phyloP scores from a whole-genome alignment of 352 stramenopile genomes.

The Aphanomyces euteiches region DNA sequence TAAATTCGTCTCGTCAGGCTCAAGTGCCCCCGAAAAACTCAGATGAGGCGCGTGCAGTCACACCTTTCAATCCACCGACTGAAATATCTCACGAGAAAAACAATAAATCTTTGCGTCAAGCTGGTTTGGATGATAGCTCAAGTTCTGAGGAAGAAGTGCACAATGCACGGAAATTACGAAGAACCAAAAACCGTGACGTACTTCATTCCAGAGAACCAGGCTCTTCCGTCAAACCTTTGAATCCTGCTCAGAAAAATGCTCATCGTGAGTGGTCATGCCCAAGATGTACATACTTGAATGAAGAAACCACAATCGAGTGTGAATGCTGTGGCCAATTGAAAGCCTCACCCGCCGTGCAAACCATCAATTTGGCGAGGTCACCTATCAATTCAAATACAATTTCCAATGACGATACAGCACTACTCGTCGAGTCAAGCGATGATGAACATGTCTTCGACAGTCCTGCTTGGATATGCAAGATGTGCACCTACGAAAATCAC shows the following conservation, averaged over 20 bases:
- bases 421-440: not conserved
- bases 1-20: no score
- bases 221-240: no score
- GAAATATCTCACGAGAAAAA: not conserved
- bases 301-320: not conserved
- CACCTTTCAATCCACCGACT: no score
- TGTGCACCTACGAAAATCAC: conserved; percentile 22
- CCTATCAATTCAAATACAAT: not conserved
- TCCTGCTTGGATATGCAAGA: conserved; percentile 13
- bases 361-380: not conserved
- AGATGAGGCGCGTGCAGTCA: no score
- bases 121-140: not conserved
- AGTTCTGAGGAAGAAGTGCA: conserved; percentile 6
- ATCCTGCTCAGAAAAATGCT: no score
- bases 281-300: conserved; percentile 16
- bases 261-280: conserved; percentile 3
- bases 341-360: not conserved
- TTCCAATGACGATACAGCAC: not conserved
- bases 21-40: no score
- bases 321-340: conserved; percentile 7
- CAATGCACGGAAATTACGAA: not conserved
- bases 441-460: not conserved
- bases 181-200: no score
- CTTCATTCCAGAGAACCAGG: no score
- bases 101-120: not conserved